phyloP scores from a whole-genome alignment of 106 monocot species.

The Dendrobium nobile region DNA sequence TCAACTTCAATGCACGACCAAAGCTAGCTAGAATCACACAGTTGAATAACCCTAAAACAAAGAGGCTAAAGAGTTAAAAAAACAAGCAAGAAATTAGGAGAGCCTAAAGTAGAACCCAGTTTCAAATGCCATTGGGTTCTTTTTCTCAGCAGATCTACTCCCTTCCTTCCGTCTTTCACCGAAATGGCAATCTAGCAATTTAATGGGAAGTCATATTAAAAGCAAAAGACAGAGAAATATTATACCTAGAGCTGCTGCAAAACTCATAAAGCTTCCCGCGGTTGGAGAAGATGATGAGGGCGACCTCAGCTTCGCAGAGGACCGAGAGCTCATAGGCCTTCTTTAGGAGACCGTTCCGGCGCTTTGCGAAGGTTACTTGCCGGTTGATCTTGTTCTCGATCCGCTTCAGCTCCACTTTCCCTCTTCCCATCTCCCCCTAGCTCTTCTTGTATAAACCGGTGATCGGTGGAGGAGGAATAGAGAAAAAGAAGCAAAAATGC shows the following conservation, averaged over 20 bases:
- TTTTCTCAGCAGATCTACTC: constrained; percentile 8
- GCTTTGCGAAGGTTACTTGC: constrained; percentile 56
- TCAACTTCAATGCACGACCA: neutral
- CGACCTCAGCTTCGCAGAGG: constrained; percentile 68
- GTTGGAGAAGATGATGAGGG: constrained; percentile 70
- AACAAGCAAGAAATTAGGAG: constrained; percentile 1
- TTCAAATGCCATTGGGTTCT: neutral
- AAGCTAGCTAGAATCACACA: neutral
- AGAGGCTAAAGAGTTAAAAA: neutral
- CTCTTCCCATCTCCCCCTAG: constrained; percentile 4
- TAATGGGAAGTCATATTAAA: neutral
- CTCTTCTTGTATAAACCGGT: neutral
- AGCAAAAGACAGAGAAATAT: neutral
- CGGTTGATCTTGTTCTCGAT: constrained; percentile 13
- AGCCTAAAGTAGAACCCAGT: constrained; percentile 6
- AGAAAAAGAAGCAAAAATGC: neutral
- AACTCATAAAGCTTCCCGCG: constrained; percentile 47
- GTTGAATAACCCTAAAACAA: neutral
- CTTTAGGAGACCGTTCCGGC: constrained; percentile 61
- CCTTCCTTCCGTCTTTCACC: neutral
- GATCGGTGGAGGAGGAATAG: neutral
- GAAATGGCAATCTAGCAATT: neutral
- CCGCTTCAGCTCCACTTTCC: constrained; percentile 6
- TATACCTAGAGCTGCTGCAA: constrained; percentile 9
- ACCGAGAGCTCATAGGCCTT: constrained; percentile 73